A percentile compares a stretch with the other conserved stretches of the same genome.
Conservation (phyloP, 169 alveolate genomes). For the Plasmodium yoelii region DNA sequence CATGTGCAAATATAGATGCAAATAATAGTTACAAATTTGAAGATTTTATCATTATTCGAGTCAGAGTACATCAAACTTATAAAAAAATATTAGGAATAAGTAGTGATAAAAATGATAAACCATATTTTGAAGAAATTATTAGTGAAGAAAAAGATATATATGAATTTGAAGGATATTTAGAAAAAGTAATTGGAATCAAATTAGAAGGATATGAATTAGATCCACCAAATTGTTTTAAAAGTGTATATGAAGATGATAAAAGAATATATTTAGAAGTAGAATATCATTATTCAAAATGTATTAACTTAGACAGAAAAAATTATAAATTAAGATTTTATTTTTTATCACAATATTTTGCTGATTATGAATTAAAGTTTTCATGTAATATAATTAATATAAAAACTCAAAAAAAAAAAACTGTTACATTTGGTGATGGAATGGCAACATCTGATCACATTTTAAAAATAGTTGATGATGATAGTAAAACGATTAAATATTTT, state of each 20-base stretch:
- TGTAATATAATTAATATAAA: conserved; percentile 23
- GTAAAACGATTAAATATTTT: conserved; percentile 1
- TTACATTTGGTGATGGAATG: conserved; percentile 21
- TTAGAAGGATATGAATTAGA: conserved; percentile 42
- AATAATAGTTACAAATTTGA: conserved; percentile 33
- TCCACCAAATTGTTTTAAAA: conserved; percentile 43
- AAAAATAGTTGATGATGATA: conserved; percentile 21
- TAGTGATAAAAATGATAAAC: conserved; percentile 19
- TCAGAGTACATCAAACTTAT: conserved; percentile 23
- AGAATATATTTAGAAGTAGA: conserved; percentile 18
- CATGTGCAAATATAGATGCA: conserved; percentile 42
- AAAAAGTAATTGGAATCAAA: conserved; percentile 22
- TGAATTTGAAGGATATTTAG: conserved; percentile 14
- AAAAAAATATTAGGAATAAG: conserved; percentile 29
- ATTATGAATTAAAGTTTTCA: conserved; percentile 15
- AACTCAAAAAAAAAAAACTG: conserved; percentile 12
- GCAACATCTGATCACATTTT: background rate
- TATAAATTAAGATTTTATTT: conserved; percentile 25
- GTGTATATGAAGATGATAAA: conserved; percentile 19
- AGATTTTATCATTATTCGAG: conserved; percentile 18
- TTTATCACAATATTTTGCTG: conserved; percentile 4
- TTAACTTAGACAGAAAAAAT: conserved; percentile 36
- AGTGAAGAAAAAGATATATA: conserved; percentile 12
- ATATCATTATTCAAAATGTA: conserved; percentile 13
- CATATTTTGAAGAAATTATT: conserved; percentile 26